A percentile compares a stretch with the other conserved stretches of the same genome.
These are phyloP conservation scores for Sporothrix phasma DNA, from an alignment of 2,329 filamentous ascomycete species.

Conservation along the genomic window DNA sequence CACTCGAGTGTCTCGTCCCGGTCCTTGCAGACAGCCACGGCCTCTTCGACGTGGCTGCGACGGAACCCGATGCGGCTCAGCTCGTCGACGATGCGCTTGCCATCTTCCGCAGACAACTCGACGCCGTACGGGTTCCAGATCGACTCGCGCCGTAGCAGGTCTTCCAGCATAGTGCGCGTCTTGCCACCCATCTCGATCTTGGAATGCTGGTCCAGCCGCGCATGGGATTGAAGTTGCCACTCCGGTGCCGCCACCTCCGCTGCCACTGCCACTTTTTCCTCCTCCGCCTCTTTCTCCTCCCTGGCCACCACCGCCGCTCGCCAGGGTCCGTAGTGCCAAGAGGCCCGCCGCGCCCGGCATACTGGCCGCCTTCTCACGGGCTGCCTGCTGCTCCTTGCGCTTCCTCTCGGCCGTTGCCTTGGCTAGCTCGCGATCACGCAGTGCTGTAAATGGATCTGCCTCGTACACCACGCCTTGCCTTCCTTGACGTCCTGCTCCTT, in stretches of 20 bases:
- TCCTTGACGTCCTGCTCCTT: slow-evolving; percentile 73
- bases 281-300: slow-evolving; percentile 23
- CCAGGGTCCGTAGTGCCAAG: slow-evolving; percentile 38
- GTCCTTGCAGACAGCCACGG: slow-evolving; percentile 77
- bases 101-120: slow-evolving; percentile 48
- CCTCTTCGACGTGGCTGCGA: slow-evolving; percentile 81
- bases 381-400: slow-evolving; percentile 57
- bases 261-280: slow-evolving; percentile 18
- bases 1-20: slow-evolving; percentile 89
- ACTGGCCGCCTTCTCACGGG: slow-evolving; percentile 57
- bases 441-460: slow-evolving; percentile 80
- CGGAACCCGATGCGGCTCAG: slow-evolving; percentile 75
- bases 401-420: slow-evolving; percentile 70
- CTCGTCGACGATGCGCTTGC: slow-evolving; percentile 56
- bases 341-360: slow-evolving; percentile 50
- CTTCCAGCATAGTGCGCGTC: slow-evolving; percentile 69
- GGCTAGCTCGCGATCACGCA: slow-evolving; percentile 69
- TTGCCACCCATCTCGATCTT: slow-evolving; percentile 88
- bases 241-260: slow-evolving; percentile 25
- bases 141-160: slow-evolving; percentile 63
- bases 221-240: slow-evolving; percentile 31
- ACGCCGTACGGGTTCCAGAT: slow-evolving; percentile 81
- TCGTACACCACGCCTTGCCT: slow-evolving; percentile 85
- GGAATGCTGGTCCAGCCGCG: slow-evolving; percentile 72
- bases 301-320: slow-evolving; percentile 26